Conservation (phyloP, 257 asterid genomes). For the Haberlea rhodopensis region DNA sequence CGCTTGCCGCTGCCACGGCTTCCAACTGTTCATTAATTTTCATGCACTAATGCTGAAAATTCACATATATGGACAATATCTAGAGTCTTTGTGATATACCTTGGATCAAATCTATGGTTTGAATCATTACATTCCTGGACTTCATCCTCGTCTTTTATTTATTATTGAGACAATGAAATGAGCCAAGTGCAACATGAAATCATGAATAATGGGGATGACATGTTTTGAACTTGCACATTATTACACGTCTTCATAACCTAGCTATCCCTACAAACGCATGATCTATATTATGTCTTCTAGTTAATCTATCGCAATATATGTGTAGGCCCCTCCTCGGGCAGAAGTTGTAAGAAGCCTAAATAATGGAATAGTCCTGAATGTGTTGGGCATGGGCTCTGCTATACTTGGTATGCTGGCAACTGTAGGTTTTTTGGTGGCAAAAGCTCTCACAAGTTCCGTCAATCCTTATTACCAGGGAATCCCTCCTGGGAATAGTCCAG, state of each 20-base stretch:
- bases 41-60: too few relatives aligned
- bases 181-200: not conserved
- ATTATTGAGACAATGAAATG: not conserved
- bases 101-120: too few relatives aligned
- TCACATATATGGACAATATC: too few relatives aligned
- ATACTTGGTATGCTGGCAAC: conserved; percentile 95
- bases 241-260: not conserved
- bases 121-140: not conserved
- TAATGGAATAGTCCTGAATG: conserved; percentile 78
- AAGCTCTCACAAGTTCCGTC: conserved; percentile 92
- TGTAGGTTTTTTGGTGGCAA: conserved; percentile 89
- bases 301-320: conserved; percentile 17
- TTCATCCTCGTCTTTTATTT: not conserved
- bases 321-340: conserved; percentile 98
- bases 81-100: not conserved
- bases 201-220: not conserved
- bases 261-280: not conserved
- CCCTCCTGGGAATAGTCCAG: conserved; percentile 75
- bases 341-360: conserved; percentile 84
- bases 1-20: too few relatives aligned
- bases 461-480: conserved; percentile 79
- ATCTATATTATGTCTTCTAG: not conserved
- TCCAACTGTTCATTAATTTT: too few relatives aligned
- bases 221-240: not conserved
- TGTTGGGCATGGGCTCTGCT: conserved; percentile 92